Base-by-base conservation (phyloP, 305 asterid species). In the Fraxinus dipetala region DNA sequence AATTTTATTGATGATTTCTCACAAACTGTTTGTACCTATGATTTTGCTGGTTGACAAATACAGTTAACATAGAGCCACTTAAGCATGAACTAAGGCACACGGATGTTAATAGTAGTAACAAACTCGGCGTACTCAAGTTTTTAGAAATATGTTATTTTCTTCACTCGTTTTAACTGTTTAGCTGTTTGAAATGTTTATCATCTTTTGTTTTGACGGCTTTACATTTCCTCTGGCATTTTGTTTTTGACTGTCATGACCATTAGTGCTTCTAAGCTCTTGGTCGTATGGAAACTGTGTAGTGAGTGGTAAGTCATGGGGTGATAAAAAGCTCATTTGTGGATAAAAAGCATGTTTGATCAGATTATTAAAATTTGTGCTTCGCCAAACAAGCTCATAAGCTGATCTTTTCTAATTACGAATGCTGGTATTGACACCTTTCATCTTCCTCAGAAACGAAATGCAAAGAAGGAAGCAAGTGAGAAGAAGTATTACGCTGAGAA, bases 381-480 rank as follows among this genome's bases (percentile, higher is more conserved):
- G 65, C 26, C 26, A 1, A 54, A 54, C 65, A 54, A n/a, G 63
- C 63, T n/a, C 10, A 45, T 67, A 10, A 43, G 69, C 18, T 67
- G 14, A 28, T 24, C n/a, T 72, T 43, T 76, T 36, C 36, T 1
- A 26, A 54, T 34, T 51, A 6, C 5, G 0, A 2, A 40, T 5
- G 61, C 20, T 4, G 26, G 16, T 31, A 26, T 13, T 81, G 48
- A 70, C 69, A 14, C 20, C 13, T 73, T 70, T 24, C 3, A n/a
- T 0, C 35, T 38, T 74, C 43, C 82, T 78, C 95, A 95, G 99
- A 90, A 91, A 88, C 94, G 97, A 24, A 95, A 95, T 48, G 91
- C 93, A 5, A 95, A 89, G 92, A 95, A 95, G 82, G 93, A 90
- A 91, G 97, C 92, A 9, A 93, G 97, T 1, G 98, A 95, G 85